Evolutionary conservation across 139 green algal genomes (phyloP).

Genomic region (Dunaliella sp.): DNA sequence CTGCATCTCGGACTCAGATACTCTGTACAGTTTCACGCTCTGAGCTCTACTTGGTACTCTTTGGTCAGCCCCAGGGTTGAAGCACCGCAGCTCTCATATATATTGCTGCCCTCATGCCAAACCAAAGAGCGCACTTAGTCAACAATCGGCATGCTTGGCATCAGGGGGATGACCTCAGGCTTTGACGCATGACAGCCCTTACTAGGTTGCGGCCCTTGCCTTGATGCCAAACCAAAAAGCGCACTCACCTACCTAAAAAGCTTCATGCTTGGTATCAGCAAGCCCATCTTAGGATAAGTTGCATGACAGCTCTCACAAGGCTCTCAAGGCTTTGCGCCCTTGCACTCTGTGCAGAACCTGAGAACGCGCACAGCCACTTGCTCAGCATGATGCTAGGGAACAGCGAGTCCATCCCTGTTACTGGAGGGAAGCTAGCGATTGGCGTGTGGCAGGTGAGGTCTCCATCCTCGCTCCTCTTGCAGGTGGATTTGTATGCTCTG

Average conservation of each 20-base stretch:
- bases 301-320: constrained; percentile 20
- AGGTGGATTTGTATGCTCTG: too few species aligned
- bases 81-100: too few species aligned
- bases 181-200: too few species aligned
- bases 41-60: too few species aligned
- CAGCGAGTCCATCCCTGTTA: constrained; percentile 49
- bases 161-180: background rate
- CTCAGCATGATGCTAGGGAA: constrained; percentile 70
- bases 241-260: background rate
- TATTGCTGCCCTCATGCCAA: too few species aligned
- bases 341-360: constrained; percentile 57
- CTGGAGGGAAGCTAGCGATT: constrained; percentile 55
- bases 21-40: too few species aligned
- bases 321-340: too few species aligned
- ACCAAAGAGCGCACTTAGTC: too few species aligned
- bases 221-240: background rate
- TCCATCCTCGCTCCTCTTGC: too few species aligned
- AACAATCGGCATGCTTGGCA: background rate
- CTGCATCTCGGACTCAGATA: too few species aligned
- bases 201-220: background rate
- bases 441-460: constrained; percentile 71
- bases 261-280: background rate
- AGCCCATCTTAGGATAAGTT: background rate
- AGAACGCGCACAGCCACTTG: constrained; percentile 79
- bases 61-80: too few species aligned